A percentile compares a stretch with the other conserved stretches of the same genome.
phyloP scores from a whole-genome alignment of 2,329 filamentous ascomycete genomes.

The Aspergillus sp. region DNA sequence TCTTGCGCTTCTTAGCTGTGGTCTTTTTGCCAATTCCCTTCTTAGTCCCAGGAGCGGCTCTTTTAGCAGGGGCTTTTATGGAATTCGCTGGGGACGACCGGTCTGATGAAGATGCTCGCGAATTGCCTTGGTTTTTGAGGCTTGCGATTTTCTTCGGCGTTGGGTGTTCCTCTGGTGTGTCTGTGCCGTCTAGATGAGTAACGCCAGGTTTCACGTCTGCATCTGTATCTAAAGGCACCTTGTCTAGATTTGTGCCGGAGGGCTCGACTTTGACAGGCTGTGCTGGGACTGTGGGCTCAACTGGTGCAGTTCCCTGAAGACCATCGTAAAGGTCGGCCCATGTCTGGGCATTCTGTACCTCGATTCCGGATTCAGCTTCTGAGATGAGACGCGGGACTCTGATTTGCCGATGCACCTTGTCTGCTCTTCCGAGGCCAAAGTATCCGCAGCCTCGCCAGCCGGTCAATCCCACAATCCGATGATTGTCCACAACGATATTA shows the following conservation, averaged over 20 bases:
- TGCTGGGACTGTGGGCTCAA: constrained; percentile 20
- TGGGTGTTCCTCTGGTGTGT: constrained; percentile 27
- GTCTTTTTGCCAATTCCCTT: constrained; percentile 42
- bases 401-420: constrained; percentile 33
- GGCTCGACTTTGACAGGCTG: constrained; percentile 39
- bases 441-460: constrained; percentile 43
- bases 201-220: constrained; percentile 26
- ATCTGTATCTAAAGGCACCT: constrained; percentile 27
- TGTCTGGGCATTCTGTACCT: constrained; percentile 14
- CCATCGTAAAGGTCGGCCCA: constrained; percentile 41
- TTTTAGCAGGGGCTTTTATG: constrained; percentile 37
- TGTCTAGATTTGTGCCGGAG: constrained; percentile 28
- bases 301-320: constrained; percentile 17
- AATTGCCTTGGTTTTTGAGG: constrained; percentile 38
- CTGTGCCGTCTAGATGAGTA: constrained; percentile 26
- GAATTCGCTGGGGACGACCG: constrained; percentile 40
- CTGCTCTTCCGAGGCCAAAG: constrained; percentile 37
- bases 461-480: constrained; percentile 37
- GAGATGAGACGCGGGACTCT: constrained; percentile 25
- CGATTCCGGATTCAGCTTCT: neutral
- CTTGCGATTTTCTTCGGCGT: constrained; percentile 42
- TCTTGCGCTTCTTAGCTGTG: constrained; percentile 43
- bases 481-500: constrained; percentile 40
- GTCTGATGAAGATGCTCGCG: constrained; percentile 41
- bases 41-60: constrained; percentile 34